These are phyloP conservation scores for Prunus mira DNA, from an alignment of 306 rosid genomes.

Conservation along the genomic window DNA sequence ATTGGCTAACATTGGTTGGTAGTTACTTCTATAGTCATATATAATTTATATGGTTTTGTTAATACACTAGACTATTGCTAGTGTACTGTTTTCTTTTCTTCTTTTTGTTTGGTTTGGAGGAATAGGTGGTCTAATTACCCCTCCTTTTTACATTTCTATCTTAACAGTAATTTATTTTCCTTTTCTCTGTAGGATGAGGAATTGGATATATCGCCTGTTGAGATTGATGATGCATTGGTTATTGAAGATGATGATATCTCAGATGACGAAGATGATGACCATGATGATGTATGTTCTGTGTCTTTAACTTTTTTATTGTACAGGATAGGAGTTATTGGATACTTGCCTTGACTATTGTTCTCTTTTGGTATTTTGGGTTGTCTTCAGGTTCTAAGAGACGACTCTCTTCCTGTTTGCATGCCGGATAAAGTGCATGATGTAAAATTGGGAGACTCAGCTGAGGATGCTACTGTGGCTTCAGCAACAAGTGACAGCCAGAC, in stretches of 20 bases:
- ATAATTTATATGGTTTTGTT: not conserved
- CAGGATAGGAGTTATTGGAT: not conserved
- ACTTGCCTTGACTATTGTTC: not conserved
- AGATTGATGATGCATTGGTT: conserved; percentile 90
- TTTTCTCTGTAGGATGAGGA: conserved; percentile 71
- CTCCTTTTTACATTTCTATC: no score
- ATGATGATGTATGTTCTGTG: conserved; percentile 69
- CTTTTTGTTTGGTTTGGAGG: not conserved
- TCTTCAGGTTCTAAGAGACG: conserved; percentile 83
- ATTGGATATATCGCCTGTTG: conserved; percentile 81
- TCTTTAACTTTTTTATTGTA: not conserved
- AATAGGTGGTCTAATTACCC: not conserved
- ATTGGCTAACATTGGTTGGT: not conserved
- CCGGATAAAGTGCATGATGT: conserved; percentile 99
- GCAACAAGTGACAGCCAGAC: conserved; percentile 67
- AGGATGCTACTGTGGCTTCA: conserved; percentile 61
- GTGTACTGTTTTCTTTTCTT: not conserved
- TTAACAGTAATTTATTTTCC: no score
- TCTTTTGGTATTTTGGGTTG: not conserved
- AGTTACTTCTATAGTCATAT: not conserved
- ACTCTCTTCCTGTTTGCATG: conserved; percentile 83
- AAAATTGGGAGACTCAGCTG: conserved; percentile 80
- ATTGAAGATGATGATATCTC: conserved; percentile 98
- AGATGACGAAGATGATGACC: conserved; percentile 96
- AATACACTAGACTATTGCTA: not conserved